phyloP scores from a whole-genome alignment of 345 rosid species.

The Acer campestre region DNA sequence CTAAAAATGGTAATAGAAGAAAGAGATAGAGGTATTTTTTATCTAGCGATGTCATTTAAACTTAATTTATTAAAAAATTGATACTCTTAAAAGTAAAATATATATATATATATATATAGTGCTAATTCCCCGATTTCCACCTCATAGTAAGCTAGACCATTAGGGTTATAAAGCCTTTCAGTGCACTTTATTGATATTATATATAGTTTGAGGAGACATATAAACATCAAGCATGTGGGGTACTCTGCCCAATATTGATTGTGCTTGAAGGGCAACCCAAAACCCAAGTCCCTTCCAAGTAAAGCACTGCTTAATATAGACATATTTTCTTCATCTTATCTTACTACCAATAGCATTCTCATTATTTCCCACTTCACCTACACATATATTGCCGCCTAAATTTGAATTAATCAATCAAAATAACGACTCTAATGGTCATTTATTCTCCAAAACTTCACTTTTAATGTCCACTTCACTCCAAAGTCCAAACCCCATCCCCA shows the following conservation, averaged over 20 bases:
- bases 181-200: too few species aligned
- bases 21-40: too few species aligned
- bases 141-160: too few species aligned
- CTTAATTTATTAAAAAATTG: too few species aligned
- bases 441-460: slow-evolving; percentile 12
- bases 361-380: background rate
- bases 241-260: slow-evolving; percentile 32
- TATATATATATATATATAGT: too few species aligned
- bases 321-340: background rate
- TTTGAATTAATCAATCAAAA: slow-evolving; percentile 27
- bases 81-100: too few species aligned
- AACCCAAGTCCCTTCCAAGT: slow-evolving; percentile 43
- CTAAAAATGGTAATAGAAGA: too few species aligned
- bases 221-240: slow-evolving; percentile 15
- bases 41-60: too few species aligned
- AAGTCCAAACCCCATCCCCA: background rate
- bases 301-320: slow-evolving; percentile 29
- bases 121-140: too few species aligned
- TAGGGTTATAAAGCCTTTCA: too few species aligned
- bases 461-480: slow-evolving; percentile 35
- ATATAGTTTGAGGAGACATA: background rate
- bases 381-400: slow-evolving; percentile 39
- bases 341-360: slow-evolving; percentile 2
- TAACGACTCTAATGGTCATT: slow-evolving; percentile 34
- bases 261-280: slow-evolving; percentile 52